Evolutionary conservation across 768 basidiomycete genomes (phyloP).

Genomic region (Leccinellum rugosiceps): DNA sequence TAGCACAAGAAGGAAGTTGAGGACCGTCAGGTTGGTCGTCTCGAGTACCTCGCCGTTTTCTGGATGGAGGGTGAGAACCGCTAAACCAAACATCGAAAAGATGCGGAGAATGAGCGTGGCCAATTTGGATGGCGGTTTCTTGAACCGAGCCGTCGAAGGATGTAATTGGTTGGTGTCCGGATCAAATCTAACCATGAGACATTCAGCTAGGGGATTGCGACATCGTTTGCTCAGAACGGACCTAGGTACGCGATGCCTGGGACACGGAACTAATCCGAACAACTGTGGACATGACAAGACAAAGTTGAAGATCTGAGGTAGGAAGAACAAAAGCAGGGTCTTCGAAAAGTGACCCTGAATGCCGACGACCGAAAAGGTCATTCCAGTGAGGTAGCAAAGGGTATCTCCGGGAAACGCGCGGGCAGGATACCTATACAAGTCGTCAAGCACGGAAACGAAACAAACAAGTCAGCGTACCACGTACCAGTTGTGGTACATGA

Average conservation of each 20-base stretch:
- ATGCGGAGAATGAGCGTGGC: conserved; percentile 54
- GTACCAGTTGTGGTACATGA: conserved; percentile 96
- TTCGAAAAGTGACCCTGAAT: conserved; percentile 98
- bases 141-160: conserved; percentile 68
- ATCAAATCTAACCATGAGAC: conserved; percentile 56
- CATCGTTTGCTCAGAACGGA: conserved; percentile 33
- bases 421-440: conserved; percentile 83
- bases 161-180: conserved; percentile 68
- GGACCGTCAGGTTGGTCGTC: conserved; percentile 86
- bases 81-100: conserved; percentile 62
- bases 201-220: background rate
- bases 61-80: conserved; percentile 56
- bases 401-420: conserved; percentile 95
- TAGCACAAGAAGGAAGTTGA: conserved; percentile 79
- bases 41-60: conserved; percentile 58
- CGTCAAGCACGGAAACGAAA: background rate
- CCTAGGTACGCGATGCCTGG: conserved; percentile 91
- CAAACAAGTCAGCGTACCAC: conserved; percentile 23
- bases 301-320: conserved; percentile 99
- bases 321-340: conserved; percentile 92
- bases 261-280: conserved; percentile 91
- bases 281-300: conserved; percentile 91
- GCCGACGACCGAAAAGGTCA: conserved; percentile 97
- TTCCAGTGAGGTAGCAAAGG: conserved; percentile 94
- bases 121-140: conserved; percentile 52